These are phyloP conservation scores for Jimgerdemannia flammicorona DNA, from an alignment of 192 early-diverging fungal genomes.

Conservation along the genomic window DNA sequence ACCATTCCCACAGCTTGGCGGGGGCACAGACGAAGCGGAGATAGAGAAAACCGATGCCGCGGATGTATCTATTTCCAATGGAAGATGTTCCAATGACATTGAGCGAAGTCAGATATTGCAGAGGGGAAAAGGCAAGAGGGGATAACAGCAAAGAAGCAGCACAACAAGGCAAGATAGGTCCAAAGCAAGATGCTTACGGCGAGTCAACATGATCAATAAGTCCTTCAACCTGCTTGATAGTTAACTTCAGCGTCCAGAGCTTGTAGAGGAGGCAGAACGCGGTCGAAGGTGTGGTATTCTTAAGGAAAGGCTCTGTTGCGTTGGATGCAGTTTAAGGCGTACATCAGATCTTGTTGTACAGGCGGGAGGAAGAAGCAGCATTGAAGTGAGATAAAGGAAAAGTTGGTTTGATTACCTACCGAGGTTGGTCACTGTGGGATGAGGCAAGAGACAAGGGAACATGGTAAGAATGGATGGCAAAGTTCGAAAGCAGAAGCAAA, in stretches of 20 bases:
- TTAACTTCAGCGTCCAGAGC: conserved; percentile 74
- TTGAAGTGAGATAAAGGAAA: neutral
- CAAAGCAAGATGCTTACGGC: conserved; percentile 46
- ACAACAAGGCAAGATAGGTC: neutral
- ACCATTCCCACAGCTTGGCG: conserved; percentile 75
- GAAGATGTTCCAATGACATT: neutral
- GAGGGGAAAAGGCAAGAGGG: neutral
- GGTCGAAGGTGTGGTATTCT: conserved; percentile 72
- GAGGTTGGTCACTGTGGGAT: conserved; percentile 26
- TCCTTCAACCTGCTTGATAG: conserved; percentile 72
- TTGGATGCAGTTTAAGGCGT: conserved; percentile 8
- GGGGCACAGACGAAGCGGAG: conserved; percentile 79
- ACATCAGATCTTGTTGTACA: neutral
- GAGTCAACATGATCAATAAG: conserved; percentile 73
- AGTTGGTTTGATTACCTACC: conserved; percentile 19
- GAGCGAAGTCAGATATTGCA: neutral
- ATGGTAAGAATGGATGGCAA: neutral
- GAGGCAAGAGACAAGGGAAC: conserved; percentile 9
- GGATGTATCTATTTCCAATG: conserved; percentile 51
- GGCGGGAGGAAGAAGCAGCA: neutral
- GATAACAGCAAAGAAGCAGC: neutral
- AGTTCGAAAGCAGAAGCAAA: neutral
- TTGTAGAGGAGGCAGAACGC: conserved; percentile 84
- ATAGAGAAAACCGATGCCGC: conserved; percentile 78
- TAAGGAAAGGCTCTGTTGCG: conserved; percentile 69